Base-by-base conservation (phyloP, 768 basidiomycete species). In the Tricholoma saponaceum region DNA sequence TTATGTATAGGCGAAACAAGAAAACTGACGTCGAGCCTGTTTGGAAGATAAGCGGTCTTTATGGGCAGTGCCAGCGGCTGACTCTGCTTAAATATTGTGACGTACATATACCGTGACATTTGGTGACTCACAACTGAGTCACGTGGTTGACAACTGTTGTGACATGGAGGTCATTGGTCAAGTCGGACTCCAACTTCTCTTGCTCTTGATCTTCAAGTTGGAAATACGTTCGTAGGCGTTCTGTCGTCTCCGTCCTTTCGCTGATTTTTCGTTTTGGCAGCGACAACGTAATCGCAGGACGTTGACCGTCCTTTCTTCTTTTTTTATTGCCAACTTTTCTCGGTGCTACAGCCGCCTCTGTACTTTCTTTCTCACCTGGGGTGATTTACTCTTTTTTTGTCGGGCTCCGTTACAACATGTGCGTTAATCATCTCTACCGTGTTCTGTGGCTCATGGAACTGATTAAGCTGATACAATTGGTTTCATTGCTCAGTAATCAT, bases 241-340 rank as follows among this genome's bases (percentile, higher is more conserved):
- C 61, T 58, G 60, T 65, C 61, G 65, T 65, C 63, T 67, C 61
- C 71, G 63, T 60, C 63, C 61, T 58, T 64, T 65, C 62, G 65
- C 66, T 67, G 63, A 68, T 70, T 66, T 69, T 71, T 59, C 62
- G 68, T 71, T 68, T 66, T 67, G 75, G 74, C 69, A 77, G 83
- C 75, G 76, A 79, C 72, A 78, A 71, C 30, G 7, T 10, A 8
- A 4, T 32, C 8, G 30, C 70, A 64, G 76, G 86, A 76, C 87
- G 87, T 89, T 83, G 87, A 88, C 69, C 87, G 86, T 84, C 85
- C 70, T 75, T 72, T 68, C 68, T 67, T 67, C 73, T 68, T 69
- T 68, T 68, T 64, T 64, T n/a, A n/a, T 62, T 20, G 41, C 18
- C 18, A 22, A 5, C 64, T 73, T 75, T 68, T 58, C 66, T 65